A percentile compares a stretch with the other conserved stretches of the same genome.
phyloP scores from a whole-genome alignment of 1,139 yeast species.

The Yamadazyma atmosphaerica region DNA sequence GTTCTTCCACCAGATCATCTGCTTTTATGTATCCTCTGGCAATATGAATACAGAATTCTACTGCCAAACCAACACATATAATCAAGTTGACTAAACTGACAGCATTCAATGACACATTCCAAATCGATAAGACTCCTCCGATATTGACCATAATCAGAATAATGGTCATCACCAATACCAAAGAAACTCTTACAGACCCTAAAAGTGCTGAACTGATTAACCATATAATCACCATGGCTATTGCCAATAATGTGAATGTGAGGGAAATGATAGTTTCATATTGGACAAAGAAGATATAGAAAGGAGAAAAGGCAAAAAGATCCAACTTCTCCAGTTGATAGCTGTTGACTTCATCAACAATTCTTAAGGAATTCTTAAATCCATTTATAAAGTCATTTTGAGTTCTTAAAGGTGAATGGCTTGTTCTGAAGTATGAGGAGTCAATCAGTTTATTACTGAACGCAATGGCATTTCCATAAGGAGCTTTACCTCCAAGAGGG shows the following conservation, averaged over 20 bases:
- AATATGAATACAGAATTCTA: conserved; percentile 88
- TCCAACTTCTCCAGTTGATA: conserved; percentile 38
- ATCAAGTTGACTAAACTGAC: conserved; percentile 84
- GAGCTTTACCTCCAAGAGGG: conserved; percentile 95
- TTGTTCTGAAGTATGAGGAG: conserved; percentile 72
- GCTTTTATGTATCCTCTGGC: conserved; percentile 66
- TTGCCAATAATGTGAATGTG: conserved; percentile 54
- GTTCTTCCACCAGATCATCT: conserved; percentile 14
- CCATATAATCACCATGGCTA: conserved; percentile 60
- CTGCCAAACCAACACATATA: conserved; percentile 89
- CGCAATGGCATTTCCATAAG: conserved; percentile 66
- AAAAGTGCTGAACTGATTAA: conserved; percentile 55
- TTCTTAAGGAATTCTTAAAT: conserved; percentile 69
- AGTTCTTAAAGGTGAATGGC: conserved; percentile 79
- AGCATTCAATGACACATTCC: conserved; percentile 82
- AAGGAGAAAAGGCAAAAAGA: conserved; percentile 90
- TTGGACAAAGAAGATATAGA: conserved; percentile 90
- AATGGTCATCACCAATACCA: conserved; percentile 59
- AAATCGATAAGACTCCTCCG: conserved; percentile 76
- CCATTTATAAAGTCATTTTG: conserved; percentile 85
- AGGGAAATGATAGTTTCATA: conserved; percentile 62
- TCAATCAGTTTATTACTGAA: conserved; percentile 39
- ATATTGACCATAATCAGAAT: conserved; percentile 66
- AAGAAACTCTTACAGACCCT: conserved; percentile 66
- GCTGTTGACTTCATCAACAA: conserved; percentile 56